A percentile compares a stretch with the other conserved stretches of the same genome.
phyloP scores from a whole-genome alignment of 176 grass and related monocot species.

The Triticum monococcum region DNA sequence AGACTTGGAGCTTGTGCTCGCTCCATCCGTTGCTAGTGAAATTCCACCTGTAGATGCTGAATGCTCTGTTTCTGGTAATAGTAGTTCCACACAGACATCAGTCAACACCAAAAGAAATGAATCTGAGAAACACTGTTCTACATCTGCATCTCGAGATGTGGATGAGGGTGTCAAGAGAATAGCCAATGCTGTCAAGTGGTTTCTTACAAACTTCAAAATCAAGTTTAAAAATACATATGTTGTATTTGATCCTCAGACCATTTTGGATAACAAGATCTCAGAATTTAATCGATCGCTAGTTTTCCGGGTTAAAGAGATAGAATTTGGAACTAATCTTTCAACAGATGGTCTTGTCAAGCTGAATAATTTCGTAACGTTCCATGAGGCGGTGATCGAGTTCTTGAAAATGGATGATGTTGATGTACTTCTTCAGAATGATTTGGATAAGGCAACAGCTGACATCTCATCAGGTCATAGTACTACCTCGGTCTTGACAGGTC shows the following conservation, averaged over 20 bases:
- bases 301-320: slow-evolving; percentile 79
- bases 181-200: slow-evolving; percentile 83
- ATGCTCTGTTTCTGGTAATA: slow-evolving; percentile 52
- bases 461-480: slow-evolving; percentile 49
- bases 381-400: slow-evolving; percentile 76
- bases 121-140: slow-evolving; percentile 46
- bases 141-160: slow-evolving; percentile 64
- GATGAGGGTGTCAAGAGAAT: slow-evolving; percentile 96
- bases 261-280: slow-evolving; percentile 42
- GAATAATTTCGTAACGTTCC: slow-evolving; percentile 86
- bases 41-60: slow-evolving; percentile 42
- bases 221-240: slow-evolving; percentile 76
- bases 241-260: slow-evolving; percentile 73
- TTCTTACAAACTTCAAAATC: slow-evolving; percentile 89
- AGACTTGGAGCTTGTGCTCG: slow-evolving; percentile 81
- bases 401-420: slow-evolving; percentile 82
- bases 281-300: slow-evolving; percentile 61
- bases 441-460: slow-evolving; percentile 36
- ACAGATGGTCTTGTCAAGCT: slow-evolving; percentile 64
- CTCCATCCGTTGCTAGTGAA: slow-evolving; percentile 56
- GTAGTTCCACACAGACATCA: slow-evolving; percentile 27
- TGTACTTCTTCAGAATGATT: slow-evolving; percentile 41
- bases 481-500: slow-evolving; percentile 70
- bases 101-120: slow-evolving; percentile 39
- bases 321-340: slow-evolving; percentile 75